phyloP scores from a whole-genome alignment of 1,284 basidiomycete genomes.

The Lentinula novae-zelandiae region DNA sequence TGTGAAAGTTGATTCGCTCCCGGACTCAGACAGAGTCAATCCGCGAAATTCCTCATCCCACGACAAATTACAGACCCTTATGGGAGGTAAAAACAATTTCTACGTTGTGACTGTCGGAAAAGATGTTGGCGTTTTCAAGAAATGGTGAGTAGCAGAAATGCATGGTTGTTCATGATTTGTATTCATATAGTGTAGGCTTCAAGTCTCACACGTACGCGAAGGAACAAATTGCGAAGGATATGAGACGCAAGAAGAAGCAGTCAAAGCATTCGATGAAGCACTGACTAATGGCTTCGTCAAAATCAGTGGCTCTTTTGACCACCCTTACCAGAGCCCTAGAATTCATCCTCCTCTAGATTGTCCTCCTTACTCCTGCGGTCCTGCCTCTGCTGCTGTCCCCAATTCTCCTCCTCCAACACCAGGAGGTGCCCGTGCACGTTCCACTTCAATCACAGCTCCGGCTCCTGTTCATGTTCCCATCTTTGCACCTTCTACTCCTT shows the following conservation, averaged over 20 bases:
- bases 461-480: neutral
- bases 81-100: conserved; percentile 35
- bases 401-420: neutral
- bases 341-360: neutral
- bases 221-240: conserved; percentile 36
- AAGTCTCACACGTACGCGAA: neutral
- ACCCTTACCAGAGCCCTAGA: neutral
- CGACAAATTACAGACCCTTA: too few relatives aligned
- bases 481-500: neutral
- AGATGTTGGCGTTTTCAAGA: conserved; percentile 40
- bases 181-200: conserved; percentile 1
- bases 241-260: conserved; percentile 37
- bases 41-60: neutral
- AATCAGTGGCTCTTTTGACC: neutral
- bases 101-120: conserved; percentile 45
- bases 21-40: neutral
- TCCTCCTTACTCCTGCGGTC: neutral
- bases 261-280: conserved; percentile 33
- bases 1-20: neutral
- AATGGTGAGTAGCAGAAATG: conserved; percentile 35
- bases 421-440: neutral
- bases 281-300: conserved; percentile 1
- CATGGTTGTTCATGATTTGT: conserved; percentile 7
- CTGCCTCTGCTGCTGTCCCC: neutral
- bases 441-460: neutral